A percentile compares a stretch with the other conserved stretches of the same genome.
phyloP scores from a whole-genome alignment of 495 filamentous ascomycete species.

The Penicillium flavigenum region DNA sequence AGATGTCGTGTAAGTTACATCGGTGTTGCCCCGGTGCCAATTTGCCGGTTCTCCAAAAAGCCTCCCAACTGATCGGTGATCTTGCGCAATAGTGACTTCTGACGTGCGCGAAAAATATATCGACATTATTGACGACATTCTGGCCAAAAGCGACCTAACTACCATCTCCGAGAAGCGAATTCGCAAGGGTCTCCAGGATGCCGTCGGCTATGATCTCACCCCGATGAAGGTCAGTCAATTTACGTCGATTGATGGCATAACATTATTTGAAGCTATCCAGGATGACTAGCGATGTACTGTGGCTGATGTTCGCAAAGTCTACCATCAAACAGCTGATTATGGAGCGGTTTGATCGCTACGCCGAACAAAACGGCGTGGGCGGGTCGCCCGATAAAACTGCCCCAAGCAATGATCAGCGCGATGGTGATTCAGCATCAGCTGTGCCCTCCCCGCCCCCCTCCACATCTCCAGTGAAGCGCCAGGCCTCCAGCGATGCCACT shows the following conservation, averaged over 20 bases:
- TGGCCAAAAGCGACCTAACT: conserved; percentile 75
- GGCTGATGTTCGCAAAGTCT: conserved; percentile 50
- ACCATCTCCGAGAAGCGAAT: conserved; percentile 93
- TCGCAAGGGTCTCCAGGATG: conserved; percentile 77
- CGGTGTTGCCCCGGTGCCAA: conserved; percentile 22
- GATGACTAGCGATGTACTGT: neutral
- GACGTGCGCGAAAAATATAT: conserved; percentile 68
- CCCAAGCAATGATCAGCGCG: conserved; percentile 46
- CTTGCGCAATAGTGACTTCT: conserved; percentile 56
- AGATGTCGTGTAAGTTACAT: conserved; percentile 47
- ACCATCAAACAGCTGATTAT: conserved; percentile 82
- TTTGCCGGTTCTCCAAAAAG: conserved; percentile 12
- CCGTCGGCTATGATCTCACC: conserved; percentile 76
- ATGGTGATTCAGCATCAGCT: conserved; percentile 41
- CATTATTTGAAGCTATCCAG: neutral
- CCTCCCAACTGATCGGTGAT: conserved; percentile 13
- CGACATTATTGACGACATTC: conserved; percentile 87
- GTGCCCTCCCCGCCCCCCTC: conserved; percentile 50
- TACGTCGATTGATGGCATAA: neutral
- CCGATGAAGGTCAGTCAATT: conserved; percentile 70
- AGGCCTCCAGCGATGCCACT: conserved; percentile 49
- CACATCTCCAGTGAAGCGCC: conserved; percentile 57
- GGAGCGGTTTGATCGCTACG: conserved; percentile 81
- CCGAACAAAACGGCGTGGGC: conserved; percentile 45
- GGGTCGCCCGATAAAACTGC: conserved; percentile 35